Evolutionary conservation across 2,329 filamentous ascomycete species (phyloP).

Genomic region (Fusarium nodosum): DNA sequence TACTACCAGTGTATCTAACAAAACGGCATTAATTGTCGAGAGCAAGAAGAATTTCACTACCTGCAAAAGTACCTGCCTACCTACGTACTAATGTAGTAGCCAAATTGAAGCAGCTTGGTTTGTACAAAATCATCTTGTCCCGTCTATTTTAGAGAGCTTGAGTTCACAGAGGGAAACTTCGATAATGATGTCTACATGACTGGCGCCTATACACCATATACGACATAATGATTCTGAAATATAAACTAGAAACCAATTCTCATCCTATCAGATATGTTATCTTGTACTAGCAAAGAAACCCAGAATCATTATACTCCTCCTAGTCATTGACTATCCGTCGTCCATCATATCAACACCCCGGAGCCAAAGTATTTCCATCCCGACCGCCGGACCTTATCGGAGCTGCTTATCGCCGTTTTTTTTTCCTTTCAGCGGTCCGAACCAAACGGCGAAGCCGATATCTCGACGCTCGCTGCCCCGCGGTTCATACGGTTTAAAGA

Average conservation of each 20-base stretch:
- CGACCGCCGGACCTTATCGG: conserved; percentile 44
- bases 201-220: not conserved
- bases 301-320: no score
- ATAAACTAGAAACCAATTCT: not conserved
- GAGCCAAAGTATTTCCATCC: conserved; percentile 46
- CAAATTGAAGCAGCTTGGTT: not conserved
- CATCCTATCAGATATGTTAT: not conserved
- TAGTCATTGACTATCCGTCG: not conserved
- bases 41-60: not conserved
- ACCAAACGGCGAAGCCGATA: conserved; percentile 29
- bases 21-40: not conserved
- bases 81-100: not conserved
- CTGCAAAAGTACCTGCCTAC: not conserved
- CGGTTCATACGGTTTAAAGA: conserved; percentile 22
- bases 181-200: not conserved
- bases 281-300: not conserved
- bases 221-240: not conserved
- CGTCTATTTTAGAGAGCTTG: not conserved
- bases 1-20: not conserved
- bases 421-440: conserved; percentile 30
- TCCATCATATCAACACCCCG: conserved; percentile 6
- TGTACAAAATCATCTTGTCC: not conserved
- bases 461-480: conserved; percentile 28
- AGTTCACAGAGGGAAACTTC: not conserved
- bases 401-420: conserved; percentile 30